These are phyloP conservation scores for Harringtonia lauricola DNA, from an alignment of 2,329 filamentous ascomycete genomes.

Conservation along the genomic window DNA sequence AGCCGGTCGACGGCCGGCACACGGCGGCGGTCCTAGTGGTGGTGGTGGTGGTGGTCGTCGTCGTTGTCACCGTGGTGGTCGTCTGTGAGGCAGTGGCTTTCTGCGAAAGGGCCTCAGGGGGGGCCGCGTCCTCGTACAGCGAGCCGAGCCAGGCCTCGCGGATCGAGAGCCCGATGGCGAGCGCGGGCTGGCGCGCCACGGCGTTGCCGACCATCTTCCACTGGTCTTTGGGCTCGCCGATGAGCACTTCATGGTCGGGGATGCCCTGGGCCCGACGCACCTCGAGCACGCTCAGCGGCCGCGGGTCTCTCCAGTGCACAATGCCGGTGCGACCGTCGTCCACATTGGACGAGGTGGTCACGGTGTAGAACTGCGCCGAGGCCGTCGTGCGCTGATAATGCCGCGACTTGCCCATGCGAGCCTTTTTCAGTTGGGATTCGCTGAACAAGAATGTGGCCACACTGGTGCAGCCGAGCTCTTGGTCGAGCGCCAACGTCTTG, in stretches of 20 bases:
- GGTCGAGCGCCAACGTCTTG: constrained; percentile 29
- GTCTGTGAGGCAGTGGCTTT: no score
- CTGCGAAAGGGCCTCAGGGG: no score
- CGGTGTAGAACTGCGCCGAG: constrained; percentile 43
- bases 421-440: constrained; percentile 4
- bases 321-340: constrained; percentile 45
- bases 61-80: background rate
- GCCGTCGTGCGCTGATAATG: constrained; percentile 31
- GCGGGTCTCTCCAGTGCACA: constrained; percentile 56
- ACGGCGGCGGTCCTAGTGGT: background rate
- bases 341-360: constrained; percentile 42
- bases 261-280: constrained; percentile 58
- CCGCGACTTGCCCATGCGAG: constrained; percentile 7
- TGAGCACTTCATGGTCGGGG: constrained; percentile 56
- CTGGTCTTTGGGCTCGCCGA: constrained; percentile 45
- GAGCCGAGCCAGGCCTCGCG: constrained; percentile 43
- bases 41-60: background rate
- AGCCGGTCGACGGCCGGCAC: background rate
- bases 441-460: constrained; percentile 32
- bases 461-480: constrained; percentile 23
- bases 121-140: constrained; percentile 17
- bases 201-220: constrained; percentile 66
- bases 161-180: constrained; percentile 54
- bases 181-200: constrained; percentile 56
- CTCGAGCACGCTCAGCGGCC: constrained; percentile 55